Conservation (phyloP, 1,284 basidiomycete genomes). For the Testicularia cyperi region DNA sequence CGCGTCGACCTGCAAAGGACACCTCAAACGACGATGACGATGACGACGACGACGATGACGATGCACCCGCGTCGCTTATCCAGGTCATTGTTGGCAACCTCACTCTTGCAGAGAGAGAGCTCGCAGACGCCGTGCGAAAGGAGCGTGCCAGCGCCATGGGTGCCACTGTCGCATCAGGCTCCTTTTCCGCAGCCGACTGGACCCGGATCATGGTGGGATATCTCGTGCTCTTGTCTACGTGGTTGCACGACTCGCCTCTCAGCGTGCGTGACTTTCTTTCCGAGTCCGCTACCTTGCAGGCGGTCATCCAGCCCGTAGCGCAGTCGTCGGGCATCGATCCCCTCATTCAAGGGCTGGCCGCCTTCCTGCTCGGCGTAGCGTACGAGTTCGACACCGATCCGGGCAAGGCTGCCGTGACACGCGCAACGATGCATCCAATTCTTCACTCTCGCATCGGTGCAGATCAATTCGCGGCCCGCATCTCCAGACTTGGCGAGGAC, state of each 20-base stretch:
- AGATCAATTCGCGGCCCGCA: slow-evolving; percentile 83
- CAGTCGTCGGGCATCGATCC: slow-evolving; percentile 82
- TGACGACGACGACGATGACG: slow-evolving; percentile 63
- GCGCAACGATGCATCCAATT: slow-evolving; percentile 67
- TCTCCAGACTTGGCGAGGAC: slow-evolving; percentile 83
- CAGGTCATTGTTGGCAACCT: slow-evolving; percentile 67
- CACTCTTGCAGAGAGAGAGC: slow-evolving; percentile 67
- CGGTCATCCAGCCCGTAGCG: slow-evolving; percentile 81
- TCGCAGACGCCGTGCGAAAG: slow-evolving; percentile 58
- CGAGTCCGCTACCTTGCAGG: slow-evolving; percentile 79
- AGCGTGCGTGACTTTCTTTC: slow-evolving; percentile 86
- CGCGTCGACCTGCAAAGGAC: slow-evolving; percentile 1
- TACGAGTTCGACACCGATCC: slow-evolving; percentile 65
- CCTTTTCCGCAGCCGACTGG: slow-evolving; percentile 65
- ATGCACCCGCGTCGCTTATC: slow-evolving; percentile 63
- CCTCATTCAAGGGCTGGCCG: slow-evolving; percentile 84
- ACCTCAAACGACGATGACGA: slow-evolving; percentile 14
- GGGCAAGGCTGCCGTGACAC: slow-evolving; percentile 38
- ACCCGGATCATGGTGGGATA: slow-evolving; percentile 85
- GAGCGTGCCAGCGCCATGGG: slow-evolving; percentile 45
- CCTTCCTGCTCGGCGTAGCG: slow-evolving; percentile 86
- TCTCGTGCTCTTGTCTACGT: slow-evolving; percentile 77
- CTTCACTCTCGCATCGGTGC: slow-evolving; percentile 76
- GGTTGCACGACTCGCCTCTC: slow-evolving; percentile 94
- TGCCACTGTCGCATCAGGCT: slow-evolving; percentile 12